Percentiles rank a stretch among this genome's conserved stretches.
phyloP scores from a whole-genome alignment of 768 basidiomycete genomes.

The Asterophora parasitica region DNA sequence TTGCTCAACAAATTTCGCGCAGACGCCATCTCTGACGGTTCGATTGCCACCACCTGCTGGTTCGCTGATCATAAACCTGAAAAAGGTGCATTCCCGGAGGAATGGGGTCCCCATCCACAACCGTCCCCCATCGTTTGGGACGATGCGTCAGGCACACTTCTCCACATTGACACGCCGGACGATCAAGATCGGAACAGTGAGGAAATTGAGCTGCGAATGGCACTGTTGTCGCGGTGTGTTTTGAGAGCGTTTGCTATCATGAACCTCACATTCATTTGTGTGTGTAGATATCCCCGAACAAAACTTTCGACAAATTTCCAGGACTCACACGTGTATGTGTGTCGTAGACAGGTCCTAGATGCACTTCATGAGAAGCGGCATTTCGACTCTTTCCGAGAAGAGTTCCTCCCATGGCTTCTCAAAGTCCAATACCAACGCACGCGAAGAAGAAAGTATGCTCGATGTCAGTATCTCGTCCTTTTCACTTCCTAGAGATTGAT shows the following conservation, averaged over 20 bases:
- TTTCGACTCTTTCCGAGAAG: slow-evolving; percentile 82
- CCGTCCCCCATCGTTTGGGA: slow-evolving; percentile 65
- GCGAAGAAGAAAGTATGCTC: slow-evolving; percentile 55
- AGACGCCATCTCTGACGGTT: slow-evolving; percentile 57
- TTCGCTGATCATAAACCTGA: slow-evolving; percentile 46
- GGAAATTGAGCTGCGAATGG: slow-evolving; percentile 73
- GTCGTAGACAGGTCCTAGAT: slow-evolving; percentile 69
- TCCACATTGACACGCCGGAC: slow-evolving; percentile 71
- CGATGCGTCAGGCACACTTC: slow-evolving; percentile 53
- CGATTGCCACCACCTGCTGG: slow-evolving; percentile 67
- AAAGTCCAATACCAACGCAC: slow-evolving; percentile 73
- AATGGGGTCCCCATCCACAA: slow-evolving; percentile 53
- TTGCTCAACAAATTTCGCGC: slow-evolving; percentile 82
- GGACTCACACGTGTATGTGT: slow-evolving; percentile 92
- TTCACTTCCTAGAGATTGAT: not conserved
- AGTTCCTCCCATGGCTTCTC: slow-evolving; percentile 90
- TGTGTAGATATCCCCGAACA: slow-evolving; percentile 61
- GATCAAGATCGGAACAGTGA: slow-evolving; percentile 63
- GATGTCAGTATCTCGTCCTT: slow-evolving; percentile 31
- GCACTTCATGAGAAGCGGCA: slow-evolving; percentile 61
- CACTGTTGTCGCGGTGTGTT: slow-evolving; percentile 59
- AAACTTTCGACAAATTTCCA: slow-evolving; percentile 63
- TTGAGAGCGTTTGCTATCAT: not conserved
- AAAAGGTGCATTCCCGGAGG: slow-evolving; percentile 53
- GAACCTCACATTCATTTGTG: slow-evolving; percentile 2